A percentile compares a stretch with the other conserved stretches of the same genome.
These are phyloP conservation scores for Xylaria arbuscula DNA, from an alignment of 2,329 filamentous ascomycete genomes.

Conservation along the genomic window DNA sequence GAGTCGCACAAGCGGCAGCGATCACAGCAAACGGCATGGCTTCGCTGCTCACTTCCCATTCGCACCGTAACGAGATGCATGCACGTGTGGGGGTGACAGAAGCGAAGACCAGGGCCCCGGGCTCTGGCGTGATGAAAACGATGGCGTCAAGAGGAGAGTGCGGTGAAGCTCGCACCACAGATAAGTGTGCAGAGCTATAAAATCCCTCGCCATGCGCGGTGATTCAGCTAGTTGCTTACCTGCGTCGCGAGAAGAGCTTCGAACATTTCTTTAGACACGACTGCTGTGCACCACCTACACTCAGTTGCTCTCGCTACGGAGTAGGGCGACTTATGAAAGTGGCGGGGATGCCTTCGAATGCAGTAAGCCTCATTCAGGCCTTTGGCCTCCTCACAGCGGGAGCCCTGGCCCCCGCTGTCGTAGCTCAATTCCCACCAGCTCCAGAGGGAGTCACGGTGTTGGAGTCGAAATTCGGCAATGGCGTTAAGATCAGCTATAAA, in stretches of 20 bases:
- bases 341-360: slow-evolving; percentile 31
- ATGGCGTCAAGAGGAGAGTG: slow-evolving; percentile 13
- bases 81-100: slow-evolving; percentile 26
- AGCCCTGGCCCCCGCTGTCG: slow-evolving; percentile 34
- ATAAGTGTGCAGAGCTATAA: slow-evolving; percentile 12
- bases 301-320: slow-evolving; percentile 6
- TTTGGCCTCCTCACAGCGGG: slow-evolving; percentile 28
- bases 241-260: neutral
- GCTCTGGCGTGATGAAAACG: slow-evolving; percentile 11
- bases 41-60: neutral
- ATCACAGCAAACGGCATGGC: neutral
- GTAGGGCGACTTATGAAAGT: slow-evolving; percentile 2
- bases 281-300: slow-evolving; percentile 3
- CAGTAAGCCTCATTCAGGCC: slow-evolving; percentile 27
- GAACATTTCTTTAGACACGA: neutral
- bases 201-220: neutral
- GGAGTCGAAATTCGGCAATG: slow-evolving; percentile 65
- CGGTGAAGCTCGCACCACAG: slow-evolving; percentile 12
- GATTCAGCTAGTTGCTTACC: neutral
- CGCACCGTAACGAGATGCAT: slow-evolving; percentile 29
- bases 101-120: slow-evolving; percentile 15
- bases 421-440: slow-evolving; percentile 47
- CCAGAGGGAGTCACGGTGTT: slow-evolving; percentile 58
- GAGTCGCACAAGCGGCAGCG: slow-evolving; percentile 8
- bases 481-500: slow-evolving; percentile 71